Conservation (phyloP, 768 basidiomycete genomes). For the Strobilomyces dryophilus region DNA sequence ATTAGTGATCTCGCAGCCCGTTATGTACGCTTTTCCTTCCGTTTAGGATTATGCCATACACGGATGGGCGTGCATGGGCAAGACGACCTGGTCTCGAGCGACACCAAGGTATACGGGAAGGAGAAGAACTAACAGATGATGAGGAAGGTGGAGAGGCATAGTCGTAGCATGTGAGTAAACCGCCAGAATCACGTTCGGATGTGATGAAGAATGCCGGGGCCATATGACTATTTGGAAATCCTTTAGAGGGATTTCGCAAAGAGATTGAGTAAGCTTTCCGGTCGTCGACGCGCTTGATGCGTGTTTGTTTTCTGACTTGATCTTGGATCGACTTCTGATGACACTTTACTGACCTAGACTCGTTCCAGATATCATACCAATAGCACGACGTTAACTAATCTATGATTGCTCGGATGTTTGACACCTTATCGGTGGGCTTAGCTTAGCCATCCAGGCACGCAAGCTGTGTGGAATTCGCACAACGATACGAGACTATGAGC, state of each 20-base stretch:
- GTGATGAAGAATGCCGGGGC: conserved; percentile 71
- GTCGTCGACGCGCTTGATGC: conserved; percentile 11
- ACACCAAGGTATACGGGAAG: conserved; percentile 60
- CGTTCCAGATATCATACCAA: background rate
- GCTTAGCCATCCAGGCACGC: background rate
- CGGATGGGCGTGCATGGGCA: conserved; percentile 81
- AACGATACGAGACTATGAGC: background rate
- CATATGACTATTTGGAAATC: conserved; percentile 70
- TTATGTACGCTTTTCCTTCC: conserved; percentile 80
- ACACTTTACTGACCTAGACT: conserved; percentile 5
- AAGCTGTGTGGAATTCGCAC: background rate
- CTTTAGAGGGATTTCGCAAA: conserved; percentile 18
- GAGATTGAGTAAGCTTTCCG: conserved; percentile 23
- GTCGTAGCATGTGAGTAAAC: conserved; percentile 4
- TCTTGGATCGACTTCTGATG: background rate
- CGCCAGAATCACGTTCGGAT: conserved; percentile 26
- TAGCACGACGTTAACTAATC: too few species aligned
- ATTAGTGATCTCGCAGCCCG: conserved; percentile 44
- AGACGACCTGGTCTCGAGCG: conserved; percentile 59
- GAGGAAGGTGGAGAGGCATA: conserved; percentile 43
- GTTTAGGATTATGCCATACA: conserved; percentile 71
- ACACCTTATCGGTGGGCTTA: background rate
- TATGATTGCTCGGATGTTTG: background rate
- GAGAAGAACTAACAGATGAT: conserved; percentile 85
- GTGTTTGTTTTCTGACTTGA: conserved; percentile 20